Percentiles rank a stretch among this genome's conserved stretches.
These are phyloP conservation scores for Coniosporium tulheliwenetii DNA, from an alignment of 2,329 filamentous ascomycete species.

Conservation along the genomic window DNA sequence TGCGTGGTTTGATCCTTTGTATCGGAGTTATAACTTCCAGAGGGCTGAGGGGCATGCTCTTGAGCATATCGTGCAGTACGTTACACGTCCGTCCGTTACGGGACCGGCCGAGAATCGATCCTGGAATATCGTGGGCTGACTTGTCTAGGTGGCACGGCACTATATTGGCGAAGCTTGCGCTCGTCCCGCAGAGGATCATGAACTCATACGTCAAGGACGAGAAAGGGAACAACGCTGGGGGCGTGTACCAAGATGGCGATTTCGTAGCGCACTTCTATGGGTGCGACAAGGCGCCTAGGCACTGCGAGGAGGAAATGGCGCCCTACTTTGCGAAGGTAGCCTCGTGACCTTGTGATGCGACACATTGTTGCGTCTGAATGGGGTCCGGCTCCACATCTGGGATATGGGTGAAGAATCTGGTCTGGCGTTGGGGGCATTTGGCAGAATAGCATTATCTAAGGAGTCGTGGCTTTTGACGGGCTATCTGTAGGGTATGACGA, in stretches of 20 bases:
- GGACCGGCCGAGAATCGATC: no score
- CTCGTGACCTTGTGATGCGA: no score
- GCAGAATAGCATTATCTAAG: no score
- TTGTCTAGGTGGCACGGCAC: constrained; percentile 86
- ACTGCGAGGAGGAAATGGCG: constrained; percentile 58
- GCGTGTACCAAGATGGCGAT: constrained; percentile 66
- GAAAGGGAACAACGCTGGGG: constrained; percentile 21
- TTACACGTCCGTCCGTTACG: constrained; percentile 2
- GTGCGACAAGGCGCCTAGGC: constrained; percentile 42
- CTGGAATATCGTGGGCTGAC: constrained; percentile 15
- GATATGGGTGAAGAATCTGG: no score
- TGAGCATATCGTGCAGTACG: constrained; percentile 40
- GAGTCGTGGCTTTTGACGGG: no score
- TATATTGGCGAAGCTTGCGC: constrained; percentile 72
- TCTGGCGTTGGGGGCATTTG: no score
- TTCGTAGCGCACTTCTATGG: constrained; percentile 65
- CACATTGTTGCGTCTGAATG: no score
- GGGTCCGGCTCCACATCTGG: no score
- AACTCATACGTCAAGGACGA: constrained; percentile 56
- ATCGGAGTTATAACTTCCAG: constrained; percentile 88
- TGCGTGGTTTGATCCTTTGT: constrained; percentile 91
- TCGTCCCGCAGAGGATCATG: constrained; percentile 73
- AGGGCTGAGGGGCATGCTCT: constrained; percentile 86
- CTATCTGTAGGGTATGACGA: no score
- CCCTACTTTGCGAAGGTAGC: constrained; percentile 9